A percentile compares a stretch with the other conserved stretches of the same genome.
Conservation (phyloP, 2,329 filamentous ascomycete genomes). For the Xylariomycetidae sp. region DNA sequence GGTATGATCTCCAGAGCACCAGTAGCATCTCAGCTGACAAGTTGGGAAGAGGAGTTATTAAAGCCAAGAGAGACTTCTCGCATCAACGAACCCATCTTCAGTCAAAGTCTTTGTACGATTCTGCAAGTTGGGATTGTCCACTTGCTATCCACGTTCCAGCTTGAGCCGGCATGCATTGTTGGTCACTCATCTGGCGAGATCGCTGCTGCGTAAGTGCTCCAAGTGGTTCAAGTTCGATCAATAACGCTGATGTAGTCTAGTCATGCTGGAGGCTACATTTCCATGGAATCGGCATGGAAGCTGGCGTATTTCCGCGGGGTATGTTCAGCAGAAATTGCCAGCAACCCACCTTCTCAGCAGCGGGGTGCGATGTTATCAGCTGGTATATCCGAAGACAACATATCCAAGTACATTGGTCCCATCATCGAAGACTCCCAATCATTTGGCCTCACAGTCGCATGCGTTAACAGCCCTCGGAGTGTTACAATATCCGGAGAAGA, state of each 20-base stretch:
- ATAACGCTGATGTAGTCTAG: slow-evolving; percentile 1
- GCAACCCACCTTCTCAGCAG: background rate
- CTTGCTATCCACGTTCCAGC: slow-evolving; percentile 23
- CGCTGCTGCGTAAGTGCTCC: slow-evolving; percentile 26
- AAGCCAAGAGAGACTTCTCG: slow-evolving; percentile 2
- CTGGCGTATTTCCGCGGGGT: slow-evolving; percentile 11
- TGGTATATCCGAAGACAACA: slow-evolving; percentile 12
- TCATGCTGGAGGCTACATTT: slow-evolving; percentile 9
- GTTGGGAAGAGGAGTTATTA: background rate
- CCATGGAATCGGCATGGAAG: slow-evolving; percentile 10
- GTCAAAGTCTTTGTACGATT: slow-evolving; percentile 36
- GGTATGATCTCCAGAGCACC: slow-evolving; percentile 11
- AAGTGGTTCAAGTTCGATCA: too few species aligned
- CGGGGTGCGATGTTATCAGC: slow-evolving; percentile 27
- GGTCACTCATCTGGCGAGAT: slow-evolving; percentile 14
- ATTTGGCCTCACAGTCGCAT: slow-evolving; percentile 17
- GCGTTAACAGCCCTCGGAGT: slow-evolving; percentile 25
- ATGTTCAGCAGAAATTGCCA: slow-evolving; percentile 3
- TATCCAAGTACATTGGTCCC: background rate
- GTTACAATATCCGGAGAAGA: slow-evolving; percentile 27
- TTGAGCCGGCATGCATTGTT: slow-evolving; percentile 24
- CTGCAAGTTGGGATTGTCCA: slow-evolving; percentile 37
- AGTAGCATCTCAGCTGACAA: slow-evolving; percentile 3
- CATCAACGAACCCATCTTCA: slow-evolving; percentile 19
- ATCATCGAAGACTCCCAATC: background rate